A percentile compares a stretch with the other conserved stretches of the same genome.
Evolutionary conservation across 2,329 filamentous ascomycete genomes (phyloP).

Genomic region (Xylaria sp.): DNA sequence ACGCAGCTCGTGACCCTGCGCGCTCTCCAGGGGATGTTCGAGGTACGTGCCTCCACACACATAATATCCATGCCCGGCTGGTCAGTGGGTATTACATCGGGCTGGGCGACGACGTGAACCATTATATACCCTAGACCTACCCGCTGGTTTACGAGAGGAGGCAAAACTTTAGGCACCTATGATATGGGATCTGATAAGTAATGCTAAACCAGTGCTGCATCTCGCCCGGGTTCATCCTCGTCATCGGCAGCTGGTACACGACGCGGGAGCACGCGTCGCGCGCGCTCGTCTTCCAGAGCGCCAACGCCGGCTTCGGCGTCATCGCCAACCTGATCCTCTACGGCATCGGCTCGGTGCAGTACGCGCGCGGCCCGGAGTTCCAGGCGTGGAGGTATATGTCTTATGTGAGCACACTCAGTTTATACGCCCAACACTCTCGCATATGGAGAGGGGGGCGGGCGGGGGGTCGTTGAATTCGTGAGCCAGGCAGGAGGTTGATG

Average conservation of each 20-base stretch:
- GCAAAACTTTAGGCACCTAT: too few relatives aligned
- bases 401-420: constrained; percentile 31
- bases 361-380: constrained; percentile 32
- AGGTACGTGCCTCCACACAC: constrained; percentile 21
- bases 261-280: constrained; percentile 42
- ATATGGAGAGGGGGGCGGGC: too few relatives aligned
- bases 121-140: too few relatives aligned
- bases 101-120: too few relatives aligned
- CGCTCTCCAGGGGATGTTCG: constrained; percentile 42
- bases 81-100: too few relatives aligned
- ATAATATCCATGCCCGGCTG: background rate
- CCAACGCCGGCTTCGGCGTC: constrained; percentile 43
- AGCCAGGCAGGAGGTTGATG: background rate
- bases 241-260: constrained; percentile 43
- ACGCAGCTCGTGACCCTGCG: constrained; percentile 40
- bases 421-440: too few relatives aligned
- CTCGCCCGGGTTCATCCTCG: constrained; percentile 43
- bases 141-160: too few relatives aligned
- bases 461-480: too few relatives aligned
- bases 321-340: constrained; percentile 42
- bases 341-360: constrained; percentile 39
- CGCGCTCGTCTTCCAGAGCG: constrained; percentile 41
- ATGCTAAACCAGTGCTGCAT: constrained; percentile 37
- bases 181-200: background rate
- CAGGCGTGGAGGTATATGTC: constrained; percentile 45